Evolutionary conservation across 306 rosid species (phyloP).

Genomic region (Elaeagnus macrophylla): DNA sequence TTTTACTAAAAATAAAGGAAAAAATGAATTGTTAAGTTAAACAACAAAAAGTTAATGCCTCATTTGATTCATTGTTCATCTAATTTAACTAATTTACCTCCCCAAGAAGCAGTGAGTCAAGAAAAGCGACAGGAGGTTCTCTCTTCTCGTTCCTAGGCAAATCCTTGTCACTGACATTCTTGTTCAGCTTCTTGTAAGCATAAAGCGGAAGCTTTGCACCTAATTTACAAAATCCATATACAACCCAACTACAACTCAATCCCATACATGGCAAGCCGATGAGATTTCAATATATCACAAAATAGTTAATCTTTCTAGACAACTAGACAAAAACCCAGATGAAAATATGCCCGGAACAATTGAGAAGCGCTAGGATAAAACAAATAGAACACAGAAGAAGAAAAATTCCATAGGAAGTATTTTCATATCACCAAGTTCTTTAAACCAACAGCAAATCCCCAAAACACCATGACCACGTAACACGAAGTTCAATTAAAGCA

Average conservation of each 20-base stretch:
- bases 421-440: no score
- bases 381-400: no score
- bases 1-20: slow-evolving; percentile 9
- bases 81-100: slow-evolving; percentile 39
- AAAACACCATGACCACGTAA: neutral
- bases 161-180: slow-evolving; percentile 25
- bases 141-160: slow-evolving; percentile 20
- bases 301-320: no score
- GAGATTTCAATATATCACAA: neutral
- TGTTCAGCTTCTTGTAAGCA: slow-evolving; percentile 50
- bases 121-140: slow-evolving; percentile 63
- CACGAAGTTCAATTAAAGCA: neutral
- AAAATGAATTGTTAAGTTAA: neutral
- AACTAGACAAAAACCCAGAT: no score
- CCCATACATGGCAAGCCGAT: neutral
- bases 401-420: no score
- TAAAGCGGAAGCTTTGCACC: slow-evolving; percentile 86
- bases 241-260: slow-evolving; percentile 2
- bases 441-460: no score
- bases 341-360: no score
- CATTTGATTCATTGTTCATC: slow-evolving; percentile 7
- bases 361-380: no score
- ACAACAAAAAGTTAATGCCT: neutral
- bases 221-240: slow-evolving; percentile 18
- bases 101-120: slow-evolving; percentile 84